These are phyloP conservation scores for Sideroxylon spinosum DNA, from an alignment of 179 eudicot genomes.

Conservation along the genomic window DNA sequence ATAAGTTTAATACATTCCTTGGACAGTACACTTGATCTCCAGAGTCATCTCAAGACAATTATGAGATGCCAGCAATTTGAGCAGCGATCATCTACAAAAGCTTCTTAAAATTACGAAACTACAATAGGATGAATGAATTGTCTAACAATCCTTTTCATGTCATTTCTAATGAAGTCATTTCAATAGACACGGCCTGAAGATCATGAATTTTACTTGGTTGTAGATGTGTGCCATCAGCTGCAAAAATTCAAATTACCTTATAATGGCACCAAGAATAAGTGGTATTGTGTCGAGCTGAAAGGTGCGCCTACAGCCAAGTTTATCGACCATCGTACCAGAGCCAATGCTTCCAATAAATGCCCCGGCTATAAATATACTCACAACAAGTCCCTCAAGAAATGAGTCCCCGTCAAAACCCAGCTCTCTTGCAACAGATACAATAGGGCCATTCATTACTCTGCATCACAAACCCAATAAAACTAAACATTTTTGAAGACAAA, in stretches of 20 bases:
- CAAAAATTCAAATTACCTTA: constrained; percentile 41
- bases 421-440: constrained; percentile 61
- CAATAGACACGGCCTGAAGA: not conserved
- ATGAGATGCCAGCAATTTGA: not conserved
- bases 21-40: not conserved
- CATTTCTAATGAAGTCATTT: not conserved
- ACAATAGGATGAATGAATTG: not conserved
- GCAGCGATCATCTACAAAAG: not conserved
- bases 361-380: constrained; percentile 79
- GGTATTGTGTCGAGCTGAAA: constrained; percentile 71
- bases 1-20: not conserved
- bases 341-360: constrained; percentile 70
- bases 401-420: constrained; percentile 83
- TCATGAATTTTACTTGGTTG: not conserved
- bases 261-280: constrained; percentile 62
- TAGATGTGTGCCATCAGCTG: not conserved
- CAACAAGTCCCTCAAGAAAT: constrained; percentile 79
- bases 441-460: constrained; percentile 52
- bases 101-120: not conserved
- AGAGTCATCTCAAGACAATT: not conserved
- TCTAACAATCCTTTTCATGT: not conserved
- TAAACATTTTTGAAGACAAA: not conserved
- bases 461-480: constrained; percentile 13
- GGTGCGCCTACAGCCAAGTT: constrained; percentile 69
- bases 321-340: constrained; percentile 55